These are phyloP conservation scores for Skeletonema potamos DNA, from an alignment of 108 stramenopile species.

Conservation along the genomic window DNA sequence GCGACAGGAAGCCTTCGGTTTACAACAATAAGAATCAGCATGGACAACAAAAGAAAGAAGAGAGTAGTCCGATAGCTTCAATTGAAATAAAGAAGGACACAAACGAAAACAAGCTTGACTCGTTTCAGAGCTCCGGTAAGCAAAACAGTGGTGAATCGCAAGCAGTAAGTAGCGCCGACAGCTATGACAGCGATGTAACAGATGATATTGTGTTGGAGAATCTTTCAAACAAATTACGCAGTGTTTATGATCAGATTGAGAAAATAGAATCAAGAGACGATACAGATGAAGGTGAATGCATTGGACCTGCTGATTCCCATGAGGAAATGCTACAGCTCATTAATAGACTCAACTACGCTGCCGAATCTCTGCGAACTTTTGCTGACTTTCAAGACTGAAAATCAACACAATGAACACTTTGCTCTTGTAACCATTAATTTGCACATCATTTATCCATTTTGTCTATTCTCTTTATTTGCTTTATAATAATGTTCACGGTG, in stretches of 20 bases:
- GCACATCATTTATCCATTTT: neutral
- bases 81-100: conserved; percentile 10
- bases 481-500: too few species aligned
- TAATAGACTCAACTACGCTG: conserved; percentile 36
- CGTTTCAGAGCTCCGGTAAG: neutral
- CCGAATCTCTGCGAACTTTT: conserved; percentile 37
- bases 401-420: neutral
- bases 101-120: too few species aligned
- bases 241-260: conserved; percentile 35
- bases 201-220: conserved; percentile 23
- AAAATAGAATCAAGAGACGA: conserved; percentile 32
- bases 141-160: neutral
- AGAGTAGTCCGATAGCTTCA: neutral
- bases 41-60: conserved; percentile 3
- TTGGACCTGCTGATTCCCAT: conserved; percentile 21
- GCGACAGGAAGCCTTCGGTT: neutral
- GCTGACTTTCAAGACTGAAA: neutral
- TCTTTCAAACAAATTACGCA: conserved; percentile 22
- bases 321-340: conserved; percentile 47
- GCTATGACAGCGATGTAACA: conserved; percentile 40
- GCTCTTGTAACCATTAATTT: neutral
- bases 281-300: conserved; percentile 12
- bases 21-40: conserved; percentile 12
- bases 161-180: neutral
- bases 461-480: neutral